These are phyloP conservation scores for Talaromyces liani DNA, from an alignment of 495 filamentous ascomycete species.

Conservation along the genomic window DNA sequence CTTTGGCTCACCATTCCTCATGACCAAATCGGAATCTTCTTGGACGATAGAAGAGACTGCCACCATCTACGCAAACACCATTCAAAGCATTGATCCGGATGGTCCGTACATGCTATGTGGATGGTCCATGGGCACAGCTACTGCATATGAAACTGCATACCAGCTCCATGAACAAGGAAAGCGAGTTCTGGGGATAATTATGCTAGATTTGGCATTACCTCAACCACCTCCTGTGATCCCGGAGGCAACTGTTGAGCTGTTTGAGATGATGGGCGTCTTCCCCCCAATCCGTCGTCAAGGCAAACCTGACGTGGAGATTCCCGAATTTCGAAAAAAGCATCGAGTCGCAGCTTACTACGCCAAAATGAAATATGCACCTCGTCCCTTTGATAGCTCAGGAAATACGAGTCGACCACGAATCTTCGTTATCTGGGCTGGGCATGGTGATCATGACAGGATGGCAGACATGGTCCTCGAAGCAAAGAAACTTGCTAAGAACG, in stretches of 20 bases:
- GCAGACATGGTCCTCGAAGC: slow-evolving; percentile 10
- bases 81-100: slow-evolving; percentile 7
- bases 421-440: slow-evolving; percentile 16
- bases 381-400: slow-evolving; percentile 8
- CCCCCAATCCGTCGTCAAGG: slow-evolving; percentile 6
- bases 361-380: slow-evolving; percentile 14
- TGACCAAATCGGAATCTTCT: slow-evolving; percentile 11
- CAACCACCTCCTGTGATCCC: slow-evolving; percentile 2
- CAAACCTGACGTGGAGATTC: slow-evolving; percentile 9
- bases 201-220: slow-evolving; percentile 9
- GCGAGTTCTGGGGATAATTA: slow-evolving; percentile 11
- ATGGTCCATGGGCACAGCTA: slow-evolving; percentile 14
- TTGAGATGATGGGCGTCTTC: slow-evolving; percentile 17
- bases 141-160: slow-evolving; percentile 12
- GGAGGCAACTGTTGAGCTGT: slow-evolving; percentile 9
- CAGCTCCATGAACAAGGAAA: slow-evolving; percentile 11
- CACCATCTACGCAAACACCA: slow-evolving; percentile 11
- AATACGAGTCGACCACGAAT: slow-evolving; percentile 9
- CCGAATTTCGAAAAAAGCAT: slow-evolving; percentile 4
- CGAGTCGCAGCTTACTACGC: slow-evolving; percentile 10
- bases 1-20: slow-evolving; percentile 14
- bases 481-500: slow-evolving; percentile 7
- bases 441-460: slow-evolving; percentile 14
- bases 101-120: slow-evolving; percentile 13
- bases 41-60: slow-evolving; percentile 14